A percentile compares a stretch with the other conserved stretches of the same genome.
Conservation (phyloP, 495 filamentous ascomycete species). For the Tricharina praecox region DNA sequence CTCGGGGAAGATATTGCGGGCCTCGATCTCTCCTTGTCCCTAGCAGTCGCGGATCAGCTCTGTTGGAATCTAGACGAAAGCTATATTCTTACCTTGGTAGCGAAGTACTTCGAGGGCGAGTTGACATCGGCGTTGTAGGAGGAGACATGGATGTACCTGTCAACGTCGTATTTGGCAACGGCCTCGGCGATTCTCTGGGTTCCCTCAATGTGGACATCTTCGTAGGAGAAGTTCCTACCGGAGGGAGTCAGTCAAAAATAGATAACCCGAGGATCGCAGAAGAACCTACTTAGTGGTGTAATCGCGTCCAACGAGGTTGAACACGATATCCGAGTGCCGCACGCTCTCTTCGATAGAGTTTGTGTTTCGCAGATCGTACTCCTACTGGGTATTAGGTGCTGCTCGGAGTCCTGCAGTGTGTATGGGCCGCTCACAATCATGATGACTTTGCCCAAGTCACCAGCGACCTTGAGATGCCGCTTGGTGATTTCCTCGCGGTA, state of each 20-base stretch:
- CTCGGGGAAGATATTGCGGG: conserved; percentile 83
- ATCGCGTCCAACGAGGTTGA: conserved; percentile 82
- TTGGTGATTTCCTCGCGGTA: conserved; percentile 96
- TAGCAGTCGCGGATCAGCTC: conserved; percentile 19
- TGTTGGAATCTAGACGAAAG: neutral
- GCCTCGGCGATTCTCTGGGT: conserved; percentile 90
- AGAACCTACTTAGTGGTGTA: conserved; percentile 81
- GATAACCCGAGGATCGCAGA: neutral
- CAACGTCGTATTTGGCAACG: conserved; percentile 93
- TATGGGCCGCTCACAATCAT: conserved; percentile 46
- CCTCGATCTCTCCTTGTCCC: conserved; percentile 68
- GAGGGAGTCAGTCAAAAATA: neutral
- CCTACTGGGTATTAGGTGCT: conserved; percentile 33
- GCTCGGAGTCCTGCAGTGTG: neutral
- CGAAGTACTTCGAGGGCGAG: conserved; percentile 70
- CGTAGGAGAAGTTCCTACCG: conserved; percentile 72
- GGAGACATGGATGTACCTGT: conserved; percentile 93
- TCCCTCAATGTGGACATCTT: conserved; percentile 88
- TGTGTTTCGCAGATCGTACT: conserved; percentile 91
- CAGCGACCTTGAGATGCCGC: conserved; percentile 84
- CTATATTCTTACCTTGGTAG: conserved; percentile 53
- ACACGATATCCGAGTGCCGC: conserved; percentile 90
- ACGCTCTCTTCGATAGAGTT: conserved; percentile 92
- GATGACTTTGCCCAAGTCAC: conserved; percentile 75
- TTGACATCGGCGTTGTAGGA: conserved; percentile 75